Evolutionary conservation across 768 basidiomycete genomes (phyloP).

Genomic region (Trametopsis cervina): DNA sequence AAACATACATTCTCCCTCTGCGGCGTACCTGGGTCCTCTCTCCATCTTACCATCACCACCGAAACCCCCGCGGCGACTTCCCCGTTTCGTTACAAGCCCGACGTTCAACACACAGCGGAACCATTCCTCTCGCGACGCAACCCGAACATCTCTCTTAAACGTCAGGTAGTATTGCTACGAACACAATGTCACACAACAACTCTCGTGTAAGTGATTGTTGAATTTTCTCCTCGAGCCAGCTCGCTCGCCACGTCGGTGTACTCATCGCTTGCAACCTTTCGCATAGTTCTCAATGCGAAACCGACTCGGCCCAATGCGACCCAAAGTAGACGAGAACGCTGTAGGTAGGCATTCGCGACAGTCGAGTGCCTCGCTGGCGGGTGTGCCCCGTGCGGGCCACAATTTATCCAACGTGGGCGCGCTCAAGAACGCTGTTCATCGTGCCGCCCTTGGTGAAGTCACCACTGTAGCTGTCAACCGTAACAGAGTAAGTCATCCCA

Average conservation of each 20-base stretch:
- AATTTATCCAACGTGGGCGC: conserved; percentile 33
- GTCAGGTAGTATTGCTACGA: conserved; percentile 9
- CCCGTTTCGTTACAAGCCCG: not conserved
- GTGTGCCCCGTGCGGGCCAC: conserved; percentile 41
- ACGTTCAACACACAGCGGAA: not conserved
- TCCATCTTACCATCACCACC: not conserved
- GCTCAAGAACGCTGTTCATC: conserved; percentile 50
- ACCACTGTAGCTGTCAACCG: conserved; percentile 71
- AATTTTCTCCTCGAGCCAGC: not conserved
- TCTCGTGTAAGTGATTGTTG: conserved; percentile 42
- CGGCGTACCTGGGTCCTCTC: conserved; percentile 1
- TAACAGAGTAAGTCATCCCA: no score
- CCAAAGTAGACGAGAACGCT: conserved; percentile 69
- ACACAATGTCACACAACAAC: conserved; percentile 48
- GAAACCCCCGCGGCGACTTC: not conserved
- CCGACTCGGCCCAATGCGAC: conserved; percentile 56
- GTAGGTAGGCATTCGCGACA: conserved; percentile 61
- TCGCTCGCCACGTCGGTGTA: conserved; percentile 11
- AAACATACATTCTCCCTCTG: conserved; percentile 5
- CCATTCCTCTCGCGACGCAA: conserved; percentile 9
- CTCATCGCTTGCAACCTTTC: not conserved
- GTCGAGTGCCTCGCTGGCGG: conserved; percentile 36
- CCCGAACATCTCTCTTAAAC: conserved; percentile 18
- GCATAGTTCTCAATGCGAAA: conserved; percentile 58
- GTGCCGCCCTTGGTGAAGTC: conserved; percentile 77